Conservation (phyloP, 257 asterid species). For the Euphrasia confusa region DNA sequence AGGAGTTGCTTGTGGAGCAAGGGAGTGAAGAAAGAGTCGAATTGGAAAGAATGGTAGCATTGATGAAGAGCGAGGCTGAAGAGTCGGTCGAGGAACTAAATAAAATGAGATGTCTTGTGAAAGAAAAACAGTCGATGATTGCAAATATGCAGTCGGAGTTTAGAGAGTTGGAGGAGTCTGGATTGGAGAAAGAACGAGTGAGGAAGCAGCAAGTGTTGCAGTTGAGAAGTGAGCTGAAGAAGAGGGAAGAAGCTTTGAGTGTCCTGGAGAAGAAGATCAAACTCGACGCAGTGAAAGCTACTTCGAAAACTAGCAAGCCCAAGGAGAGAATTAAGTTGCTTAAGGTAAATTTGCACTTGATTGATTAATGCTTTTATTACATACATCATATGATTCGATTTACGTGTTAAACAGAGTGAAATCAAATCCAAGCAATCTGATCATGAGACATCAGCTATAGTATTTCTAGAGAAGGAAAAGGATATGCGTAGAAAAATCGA, state of each 20-base stretch:
- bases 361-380: not conserved
- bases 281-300: slow-evolving; percentile 36
- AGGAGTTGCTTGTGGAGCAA: slow-evolving; percentile 41
- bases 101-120: slow-evolving; percentile 30
- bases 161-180: slow-evolving; percentile 31
- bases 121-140: slow-evolving; percentile 45
- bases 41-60: slow-evolving; percentile 37
- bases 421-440: slow-evolving; percentile 60
- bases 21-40: slow-evolving; percentile 42
- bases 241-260: slow-evolving; percentile 48
- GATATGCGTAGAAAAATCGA: slow-evolving; percentile 55
- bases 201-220: slow-evolving; percentile 56
- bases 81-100: slow-evolving; percentile 33
- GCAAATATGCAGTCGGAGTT: slow-evolving; percentile 36
- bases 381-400: not conserved
- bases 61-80: slow-evolving; percentile 40
- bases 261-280: slow-evolving; percentile 57
- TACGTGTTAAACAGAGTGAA: slow-evolving; percentile 40
- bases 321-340: slow-evolving; percentile 73
- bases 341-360: slow-evolving; percentile 47
- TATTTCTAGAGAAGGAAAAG: slow-evolving; percentile 61
- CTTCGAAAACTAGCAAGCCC: slow-evolving; percentile 38
- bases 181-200: slow-evolving; percentile 47
- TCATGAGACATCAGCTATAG: slow-evolving; percentile 46
- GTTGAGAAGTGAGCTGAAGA: slow-evolving; percentile 48